Evolutionary conservation across 192 early-diverging fungal species (phyloP).

Genomic region (Gonapodya prolifera): DNA sequence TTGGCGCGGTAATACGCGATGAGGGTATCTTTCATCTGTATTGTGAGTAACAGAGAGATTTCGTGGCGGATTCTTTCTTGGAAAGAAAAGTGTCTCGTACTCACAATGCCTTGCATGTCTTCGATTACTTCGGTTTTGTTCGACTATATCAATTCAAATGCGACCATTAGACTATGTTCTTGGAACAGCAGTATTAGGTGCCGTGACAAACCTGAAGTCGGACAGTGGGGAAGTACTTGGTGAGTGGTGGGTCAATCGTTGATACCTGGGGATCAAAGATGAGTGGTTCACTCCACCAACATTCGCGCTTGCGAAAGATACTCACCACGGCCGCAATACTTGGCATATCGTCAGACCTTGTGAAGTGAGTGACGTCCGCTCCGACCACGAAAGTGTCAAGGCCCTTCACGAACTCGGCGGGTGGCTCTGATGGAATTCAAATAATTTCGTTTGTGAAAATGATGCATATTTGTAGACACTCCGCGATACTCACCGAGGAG

Average conservation of each 20-base stretch:
- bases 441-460: not conserved
- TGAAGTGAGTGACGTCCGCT: too few relatives aligned
- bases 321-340: constrained; percentile 89
- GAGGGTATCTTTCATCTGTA: too few relatives aligned
- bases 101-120: not conserved
- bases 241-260: not conserved
- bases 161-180: too few relatives aligned
- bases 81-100: too few relatives aligned
- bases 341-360: too few relatives aligned
- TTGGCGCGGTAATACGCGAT: too few relatives aligned
- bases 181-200: too few relatives aligned
- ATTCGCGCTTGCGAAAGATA: constrained; percentile 72
- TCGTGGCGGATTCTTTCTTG: not conserved
- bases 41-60: too few relatives aligned
- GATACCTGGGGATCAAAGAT: not conserved
- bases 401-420: not conserved
- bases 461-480: not conserved
- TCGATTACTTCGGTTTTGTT: not conserved
- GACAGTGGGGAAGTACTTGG: not conserved
- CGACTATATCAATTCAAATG: too few relatives aligned
- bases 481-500: not conserved
- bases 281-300: too few relatives aligned
- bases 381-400: constrained; percentile 33
- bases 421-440: not conserved
- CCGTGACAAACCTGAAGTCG: too few relatives aligned